phyloP scores from a whole-genome alignment of 176 grass and related monocot genomes.

The Hordeum marinum region DNA sequence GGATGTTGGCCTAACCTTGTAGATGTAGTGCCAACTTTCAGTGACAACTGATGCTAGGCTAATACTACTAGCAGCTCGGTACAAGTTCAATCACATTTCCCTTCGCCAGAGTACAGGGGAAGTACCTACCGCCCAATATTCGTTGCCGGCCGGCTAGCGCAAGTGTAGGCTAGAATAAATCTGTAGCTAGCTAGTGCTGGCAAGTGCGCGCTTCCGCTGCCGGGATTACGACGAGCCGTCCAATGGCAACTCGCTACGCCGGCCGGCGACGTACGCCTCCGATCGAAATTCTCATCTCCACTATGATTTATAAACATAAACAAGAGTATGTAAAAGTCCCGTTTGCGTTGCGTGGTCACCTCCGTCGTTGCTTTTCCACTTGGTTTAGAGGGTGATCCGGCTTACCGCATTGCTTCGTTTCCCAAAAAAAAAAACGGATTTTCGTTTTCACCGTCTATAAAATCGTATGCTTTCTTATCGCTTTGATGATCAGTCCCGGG shows the following conservation, averaged over 20 bases:
- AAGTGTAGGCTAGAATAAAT: not conserved
- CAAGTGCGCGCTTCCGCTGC: not conserved
- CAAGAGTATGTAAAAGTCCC: not conserved
- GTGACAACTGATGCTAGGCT: too few relatives aligned
- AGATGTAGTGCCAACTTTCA: too few relatives aligned
- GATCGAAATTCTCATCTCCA: slow-evolving; percentile 7
- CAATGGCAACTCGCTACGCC: slow-evolving; percentile 35
- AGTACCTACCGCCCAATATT: not conserved
- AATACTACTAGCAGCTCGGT: too few relatives aligned
- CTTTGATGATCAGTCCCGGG: too few relatives aligned
- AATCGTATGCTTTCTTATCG: too few relatives aligned
- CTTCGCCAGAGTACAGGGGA: too few relatives aligned
- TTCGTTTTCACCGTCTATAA: too few relatives aligned
- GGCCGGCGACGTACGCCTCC: not conserved
- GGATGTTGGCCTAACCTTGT: too few relatives aligned
- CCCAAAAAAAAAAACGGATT: not conserved
- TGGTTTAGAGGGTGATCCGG: too few relatives aligned
- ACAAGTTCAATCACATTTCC: too few relatives aligned
- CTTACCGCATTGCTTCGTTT: not conserved
- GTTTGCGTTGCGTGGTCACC: slow-evolving; percentile 11
- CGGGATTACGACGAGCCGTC: not conserved
- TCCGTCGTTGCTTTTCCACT: slow-evolving; percentile 4
- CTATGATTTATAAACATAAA: not conserved
- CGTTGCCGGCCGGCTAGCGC: too few relatives aligned
- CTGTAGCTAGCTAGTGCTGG: not conserved